Evolutionary conservation across 257 asterid genomes (phyloP).

Genomic region (Anisodus acutangulus): DNA sequence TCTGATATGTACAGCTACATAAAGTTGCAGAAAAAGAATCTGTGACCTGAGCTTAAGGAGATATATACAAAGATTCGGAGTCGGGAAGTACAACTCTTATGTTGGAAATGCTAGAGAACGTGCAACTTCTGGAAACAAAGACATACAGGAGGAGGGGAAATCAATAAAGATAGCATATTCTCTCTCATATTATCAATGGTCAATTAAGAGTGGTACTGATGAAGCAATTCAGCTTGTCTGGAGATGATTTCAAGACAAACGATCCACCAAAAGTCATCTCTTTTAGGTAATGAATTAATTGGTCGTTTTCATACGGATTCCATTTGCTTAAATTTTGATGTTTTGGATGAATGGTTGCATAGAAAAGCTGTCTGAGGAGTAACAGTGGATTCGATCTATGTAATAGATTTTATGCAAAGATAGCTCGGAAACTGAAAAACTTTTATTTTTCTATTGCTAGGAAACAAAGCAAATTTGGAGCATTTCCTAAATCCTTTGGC

Average conservation of each 20-base stretch:
- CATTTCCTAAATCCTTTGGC: not conserved
- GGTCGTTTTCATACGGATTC: too few relatives aligned
- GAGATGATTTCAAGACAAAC: not conserved
- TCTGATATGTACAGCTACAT: slow-evolving; percentile 14
- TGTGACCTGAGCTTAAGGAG: not conserved
- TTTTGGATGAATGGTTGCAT: not conserved
- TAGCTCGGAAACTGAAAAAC: not conserved
- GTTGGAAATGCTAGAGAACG: not conserved
- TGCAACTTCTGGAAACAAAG: slow-evolving; percentile 25
- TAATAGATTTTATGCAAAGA: not conserved
- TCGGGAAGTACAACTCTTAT: not conserved
- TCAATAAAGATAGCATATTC: not conserved
- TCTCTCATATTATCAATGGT: not conserved
- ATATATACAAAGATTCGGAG: not conserved
- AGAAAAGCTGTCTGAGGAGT: not conserved
- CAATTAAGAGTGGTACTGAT: not conserved
- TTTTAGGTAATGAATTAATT: too few relatives aligned
- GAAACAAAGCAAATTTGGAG: not conserved
- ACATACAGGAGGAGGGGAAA: not conserved
- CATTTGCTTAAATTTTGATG: too few relatives aligned
- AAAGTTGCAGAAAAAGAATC: not conserved
- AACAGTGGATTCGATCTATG: slow-evolving; percentile 5
- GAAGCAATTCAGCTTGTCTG: not conserved
- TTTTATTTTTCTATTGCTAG: not conserved
- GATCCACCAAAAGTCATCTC: not conserved